Conservation (phyloP, 1,284 basidiomycete species). For the Ganoderma boninense region DNA sequence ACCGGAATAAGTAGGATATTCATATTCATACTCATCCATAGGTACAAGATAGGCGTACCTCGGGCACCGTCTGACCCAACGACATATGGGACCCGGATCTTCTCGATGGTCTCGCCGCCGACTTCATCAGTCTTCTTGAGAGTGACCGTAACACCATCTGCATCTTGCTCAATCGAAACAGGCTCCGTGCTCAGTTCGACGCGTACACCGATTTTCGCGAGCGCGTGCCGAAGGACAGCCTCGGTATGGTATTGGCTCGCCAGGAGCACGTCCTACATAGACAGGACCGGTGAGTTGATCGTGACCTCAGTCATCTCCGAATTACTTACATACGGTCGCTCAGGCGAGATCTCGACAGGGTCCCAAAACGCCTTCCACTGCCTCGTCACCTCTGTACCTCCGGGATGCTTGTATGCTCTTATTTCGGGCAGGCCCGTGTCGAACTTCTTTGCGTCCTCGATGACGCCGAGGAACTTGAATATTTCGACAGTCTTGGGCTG, state of each 20-base stretch:
- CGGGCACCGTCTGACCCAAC: constrained; percentile 49
- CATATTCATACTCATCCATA: not conserved
- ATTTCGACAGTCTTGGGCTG: constrained; percentile 35
- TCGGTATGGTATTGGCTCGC: constrained; percentile 39
- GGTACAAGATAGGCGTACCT: constrained; percentile 32
- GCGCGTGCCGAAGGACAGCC: constrained; percentile 40
- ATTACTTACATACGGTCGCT: not conserved
- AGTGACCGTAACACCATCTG: constrained; percentile 34
- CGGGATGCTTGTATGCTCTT: constrained; percentile 31
- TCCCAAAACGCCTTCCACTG: constrained; percentile 22
- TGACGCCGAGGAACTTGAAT: constrained; percentile 32
- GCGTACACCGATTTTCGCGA: constrained; percentile 35
- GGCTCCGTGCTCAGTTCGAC: constrained; percentile 45
- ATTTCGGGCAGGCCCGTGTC: constrained; percentile 8
- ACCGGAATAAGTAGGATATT: not conserved
- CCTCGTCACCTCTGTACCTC: constrained; percentile 23
- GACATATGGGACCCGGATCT: constrained; percentile 35
- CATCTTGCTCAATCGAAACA: constrained; percentile 36
- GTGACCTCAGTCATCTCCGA: too few species aligned
- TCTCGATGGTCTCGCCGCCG: constrained; percentile 22
- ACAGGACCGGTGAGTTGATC: not conserved
- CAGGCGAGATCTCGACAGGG: not conserved
- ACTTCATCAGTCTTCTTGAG: constrained; percentile 13
- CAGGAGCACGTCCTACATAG: not conserved
- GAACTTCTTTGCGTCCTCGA: constrained; percentile 20